Evolutionary conservation across 352 stramenopile genomes (phyloP), one percentile per base, ranked within the genome.

Genomic region (Poterioochromonas sp.): DNA sequence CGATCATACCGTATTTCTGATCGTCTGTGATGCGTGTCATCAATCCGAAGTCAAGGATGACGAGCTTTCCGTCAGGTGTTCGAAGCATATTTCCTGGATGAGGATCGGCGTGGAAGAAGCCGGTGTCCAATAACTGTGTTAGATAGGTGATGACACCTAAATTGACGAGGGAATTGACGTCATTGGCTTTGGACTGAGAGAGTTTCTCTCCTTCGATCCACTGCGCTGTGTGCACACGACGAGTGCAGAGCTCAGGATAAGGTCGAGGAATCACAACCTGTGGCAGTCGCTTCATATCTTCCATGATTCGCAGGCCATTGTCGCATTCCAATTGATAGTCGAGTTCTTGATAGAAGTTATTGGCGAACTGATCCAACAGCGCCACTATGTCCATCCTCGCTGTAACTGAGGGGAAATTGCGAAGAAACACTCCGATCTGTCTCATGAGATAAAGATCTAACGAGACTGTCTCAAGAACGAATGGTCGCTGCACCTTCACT

Each of bases 401-500:
- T 26, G 80, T 79, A 20, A 91, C 60, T 32, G 80, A 77, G 0
- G 86, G 84, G 58, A 92, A 88, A 41, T 85, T 85, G 5, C 86
- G 77, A 0, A 84, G 76, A 54, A 87, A 78, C 1, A 87, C 40
- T 15, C 88, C 86, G 22, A 92, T 68, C 74, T 90, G 78, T 34
- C 54, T 81, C 5, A 95, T 65, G 0, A 94, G 87, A 80, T 93
- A 94, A 20, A 94, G 82, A 81, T 94, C 90, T 73, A 91, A 88
- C 0, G 85, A 90, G 2, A 95, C 90, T 22, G 86, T 90, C 12
- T 83, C 82, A 0, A 94, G 74, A 12, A 95, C 86, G 18, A 89
- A 77, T 1, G 90, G 90, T 32, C 90, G 82, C 80, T 95, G 90
- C 11, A 95, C 89, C 79, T 95, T 95, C 35, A 95, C 86, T 8